Base-by-base conservation (phyloP, 805 yeast genomes). In the Metschnikowia koreensis region DNA sequence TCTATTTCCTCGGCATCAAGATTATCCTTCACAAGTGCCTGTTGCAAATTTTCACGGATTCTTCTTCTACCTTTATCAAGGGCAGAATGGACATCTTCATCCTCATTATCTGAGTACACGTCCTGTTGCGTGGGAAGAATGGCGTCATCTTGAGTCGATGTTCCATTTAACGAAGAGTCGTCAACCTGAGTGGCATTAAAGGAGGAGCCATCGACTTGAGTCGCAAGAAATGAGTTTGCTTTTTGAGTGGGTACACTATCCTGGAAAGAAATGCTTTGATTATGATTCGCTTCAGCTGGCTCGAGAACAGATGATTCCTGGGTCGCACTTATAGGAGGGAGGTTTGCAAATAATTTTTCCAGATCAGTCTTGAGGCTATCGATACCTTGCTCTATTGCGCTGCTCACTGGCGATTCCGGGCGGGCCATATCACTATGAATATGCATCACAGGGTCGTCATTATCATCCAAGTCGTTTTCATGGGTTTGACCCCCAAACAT, bases 261-360 rank as follows among this genome's bases (percentile, higher is more conserved):
- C 15, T 54, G 58, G 46, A 68, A 67, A 0, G 64, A 62, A 1
- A 66, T 66, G 7, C 63, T 53, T 22, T 54, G 54, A 27, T 33
- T 28, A 11, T 31, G 42, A 8, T 16, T 7, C 3, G n/a, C 12
- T 31, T 45, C 48, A 5, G 12, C 42, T 7, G 46, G 22, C 34
- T 42, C 51, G 5, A 38, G 36, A 7, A 41, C n/a, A 46, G 56
- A 8, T 10, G 48, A 16, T 42, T 55, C 54, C 15, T 48, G 42
- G 38, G 36, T 16, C 44, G 52, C 29, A 12, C 49, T 31, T 28
- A 67, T 60, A 17, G 73, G 71, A 15, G 62, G 57, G 47, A 70
- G 62, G 48, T 70, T 69, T 47, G 59, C 64, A 46, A 70, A 70
- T 42, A 68, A 60, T 34, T 34, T 36, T 49, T 40, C 43, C 53